Percentiles rank a stretch among this genome's conserved stretches.
Evolutionary conservation across 2,329 filamentous ascomycete species (phyloP).

Genomic region (Fusarium protoensiforme): DNA sequence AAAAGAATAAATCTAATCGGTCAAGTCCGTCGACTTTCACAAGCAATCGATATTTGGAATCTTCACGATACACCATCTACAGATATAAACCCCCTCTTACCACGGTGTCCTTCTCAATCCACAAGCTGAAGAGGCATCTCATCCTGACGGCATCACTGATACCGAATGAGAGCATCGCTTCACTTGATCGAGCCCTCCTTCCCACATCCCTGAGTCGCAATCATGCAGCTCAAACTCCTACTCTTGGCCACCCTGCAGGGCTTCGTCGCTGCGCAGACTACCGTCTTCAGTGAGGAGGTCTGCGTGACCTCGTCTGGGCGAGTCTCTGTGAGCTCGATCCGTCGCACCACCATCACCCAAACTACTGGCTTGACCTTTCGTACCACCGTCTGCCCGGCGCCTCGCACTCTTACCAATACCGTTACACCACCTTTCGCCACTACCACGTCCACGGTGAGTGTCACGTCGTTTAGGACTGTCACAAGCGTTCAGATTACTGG

Average conservation of each 20-base stretch:
- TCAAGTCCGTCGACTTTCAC: neutral
- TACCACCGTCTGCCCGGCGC: neutral
- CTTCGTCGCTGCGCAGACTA: neutral
- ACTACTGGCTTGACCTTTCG: neutral
- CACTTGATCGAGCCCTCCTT: neutral
- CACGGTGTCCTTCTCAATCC: neutral
- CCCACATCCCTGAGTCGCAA: neutral
- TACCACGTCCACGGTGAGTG: neutral
- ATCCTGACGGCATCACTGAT: neutral
- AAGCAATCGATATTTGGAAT: neutral
- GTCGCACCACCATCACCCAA: neutral
- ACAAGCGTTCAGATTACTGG: neutral
- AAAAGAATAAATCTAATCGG: neutral
- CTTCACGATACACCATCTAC: neutral
- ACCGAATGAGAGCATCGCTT: neutral
- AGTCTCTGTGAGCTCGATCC: neutral
- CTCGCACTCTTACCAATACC: neutral
- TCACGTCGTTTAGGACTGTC: neutral
- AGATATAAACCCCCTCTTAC: neutral
- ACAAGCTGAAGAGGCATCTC: neutral
- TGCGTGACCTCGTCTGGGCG: neutral
- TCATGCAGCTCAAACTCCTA: neutral
- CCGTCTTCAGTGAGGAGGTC: neutral
- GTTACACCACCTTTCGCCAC: neutral
- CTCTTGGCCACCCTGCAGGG: neutral